Conservation (phyloP, 805 yeast genomes). For the Suhomyces pyralidae region DNA sequence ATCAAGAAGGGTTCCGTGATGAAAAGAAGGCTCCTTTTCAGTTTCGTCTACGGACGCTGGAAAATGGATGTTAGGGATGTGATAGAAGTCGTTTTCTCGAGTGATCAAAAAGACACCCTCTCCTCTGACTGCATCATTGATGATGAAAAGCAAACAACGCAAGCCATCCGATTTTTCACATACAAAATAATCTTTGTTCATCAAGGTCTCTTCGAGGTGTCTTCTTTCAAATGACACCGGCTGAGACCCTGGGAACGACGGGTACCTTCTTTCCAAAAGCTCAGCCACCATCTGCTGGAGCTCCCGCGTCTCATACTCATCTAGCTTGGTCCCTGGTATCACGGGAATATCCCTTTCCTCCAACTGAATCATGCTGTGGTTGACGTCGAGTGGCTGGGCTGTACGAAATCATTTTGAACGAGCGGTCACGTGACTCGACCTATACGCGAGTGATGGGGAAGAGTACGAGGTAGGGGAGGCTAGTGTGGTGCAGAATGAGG, state of each 20-base stretch:
- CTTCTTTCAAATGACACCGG: conserved; percentile 84
- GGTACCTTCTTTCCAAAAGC: conserved; percentile 51
- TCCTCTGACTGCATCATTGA: conserved; percentile 67
- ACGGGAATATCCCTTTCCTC: conserved; percentile 64
- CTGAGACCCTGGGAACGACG: conserved; percentile 87
- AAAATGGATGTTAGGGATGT: conserved; percentile 81
- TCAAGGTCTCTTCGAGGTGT: conserved; percentile 63
- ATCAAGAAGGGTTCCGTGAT: conserved; percentile 86
- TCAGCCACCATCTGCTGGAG: conserved; percentile 67
- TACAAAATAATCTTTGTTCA: conserved; percentile 78
- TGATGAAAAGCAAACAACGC: conserved; percentile 70
- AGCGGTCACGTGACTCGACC: neutral
- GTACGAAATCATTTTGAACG: neutral
- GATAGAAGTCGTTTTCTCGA: conserved; percentile 80
- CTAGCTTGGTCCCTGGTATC: conserved; percentile 81
- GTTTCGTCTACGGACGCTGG: conserved; percentile 49
- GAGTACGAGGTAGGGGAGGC: neutral
- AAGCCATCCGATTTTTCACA: conserved; percentile 97
- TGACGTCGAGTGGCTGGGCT: neutral
- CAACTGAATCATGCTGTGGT: conserved; percentile 30
- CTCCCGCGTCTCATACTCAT: conserved; percentile 65
- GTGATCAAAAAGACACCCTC: conserved; percentile 90
- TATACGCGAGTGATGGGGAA: neutral
- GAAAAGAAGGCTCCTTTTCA: conserved; percentile 54
- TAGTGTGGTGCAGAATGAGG: conserved; percentile 23